Base-by-base conservation (phyloP, 306 rosid species). In the Acmispon strigosus region DNA sequence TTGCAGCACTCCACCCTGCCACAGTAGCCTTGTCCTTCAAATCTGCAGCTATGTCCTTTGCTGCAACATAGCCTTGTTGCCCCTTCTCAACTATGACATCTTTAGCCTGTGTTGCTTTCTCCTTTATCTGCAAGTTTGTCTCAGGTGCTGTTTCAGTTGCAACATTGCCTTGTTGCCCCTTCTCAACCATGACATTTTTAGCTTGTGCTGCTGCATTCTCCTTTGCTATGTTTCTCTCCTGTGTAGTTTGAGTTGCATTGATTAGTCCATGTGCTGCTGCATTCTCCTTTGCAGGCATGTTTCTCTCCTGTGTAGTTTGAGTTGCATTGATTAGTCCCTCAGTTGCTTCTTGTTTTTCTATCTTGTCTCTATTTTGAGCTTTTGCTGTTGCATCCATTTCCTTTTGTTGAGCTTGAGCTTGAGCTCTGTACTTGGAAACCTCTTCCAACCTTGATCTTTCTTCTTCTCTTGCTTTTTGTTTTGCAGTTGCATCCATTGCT, bases 1-100 rank as follows among this genome's bases (percentile, higher is more conserved):
- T 82, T 0, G 85, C 95, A 1, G 89, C 90, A 1, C 78, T 79
- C 96, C 96, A 89, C 6, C 90, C 96, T 0, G 77, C 88, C 43
- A 47, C 90, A 1, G 69, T 34, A 0, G 83, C 89, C 75, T 72
- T 87, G 41, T 89, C 96, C 81, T 92, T 86, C 81, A 84, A 57
- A 10, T 76, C 86, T 13, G n/a, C 84, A 0, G 90, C 92, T 11
- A 71, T 73, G 3, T 78, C 89, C 16, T 81, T 88, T 1, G 82
- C 67, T 0, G 77, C 27, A 5, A 13, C 79, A 20, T 58, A 60
- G 11, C 88, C 86, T 66, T 81, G 86, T n/a, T 77, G 77, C 0
- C 70, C 69, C 45, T 32, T 32, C 37, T 32, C 37, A 5, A 32
- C 8, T 32, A 5, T 32, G 37, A 32, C 1, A 1, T 32, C 37